Evolutionary conservation across 208 protist species (phyloP), one percentile per base, ranked within the genome.

Genomic region (Novymonas esmeraldas): DNA sequence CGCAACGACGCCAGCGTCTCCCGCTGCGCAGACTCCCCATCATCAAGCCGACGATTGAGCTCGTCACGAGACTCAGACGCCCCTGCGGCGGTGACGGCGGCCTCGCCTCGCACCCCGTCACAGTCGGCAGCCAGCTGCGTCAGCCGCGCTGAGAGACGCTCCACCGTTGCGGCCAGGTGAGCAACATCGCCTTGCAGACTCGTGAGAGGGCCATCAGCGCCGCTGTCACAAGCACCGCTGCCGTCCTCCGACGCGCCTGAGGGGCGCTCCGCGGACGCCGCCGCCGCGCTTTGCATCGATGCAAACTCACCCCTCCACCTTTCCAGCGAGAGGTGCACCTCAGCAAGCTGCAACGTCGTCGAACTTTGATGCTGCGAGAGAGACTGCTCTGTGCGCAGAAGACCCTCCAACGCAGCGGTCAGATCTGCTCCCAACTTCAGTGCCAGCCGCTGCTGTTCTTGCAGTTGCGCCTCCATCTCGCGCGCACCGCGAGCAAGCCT

Each of bases 391-490:
- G 61, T 66, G 38, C 46, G 64, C 38, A 77, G 44, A 26, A 77
- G 26, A 11, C 45, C 69, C 58, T 82, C 71, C 11, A 82, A 62
- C n/a, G 60, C 68, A 7, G 39, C 36, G 2, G 77, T 82, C 56
- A 78, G 50, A 67, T 82, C 77, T 6, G 62, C 46, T 18, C 70
- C 69, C 13, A 82, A 39, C 58, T 72, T 73, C 14, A 59, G 10
- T 14, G 70, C 31, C 9, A 63, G 58, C 10, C 63, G 58, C 29
- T 79, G 64, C 31, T 67, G 39, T 20, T 75, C 70, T 3, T 71
- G 28, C 20, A 63, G 13, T 3, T 57, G 59, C n/a, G 31, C 24
- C 6, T 81, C 76, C 22, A 75, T 36, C n/a, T 64, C 52, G 20
- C 55, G 46, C 34, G 66, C 34, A 11, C 50, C 38, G n/a, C 59